Conservation (phyloP, 2,329 filamentous ascomycete species). For the Chaetomiaceae sp. region DNA sequence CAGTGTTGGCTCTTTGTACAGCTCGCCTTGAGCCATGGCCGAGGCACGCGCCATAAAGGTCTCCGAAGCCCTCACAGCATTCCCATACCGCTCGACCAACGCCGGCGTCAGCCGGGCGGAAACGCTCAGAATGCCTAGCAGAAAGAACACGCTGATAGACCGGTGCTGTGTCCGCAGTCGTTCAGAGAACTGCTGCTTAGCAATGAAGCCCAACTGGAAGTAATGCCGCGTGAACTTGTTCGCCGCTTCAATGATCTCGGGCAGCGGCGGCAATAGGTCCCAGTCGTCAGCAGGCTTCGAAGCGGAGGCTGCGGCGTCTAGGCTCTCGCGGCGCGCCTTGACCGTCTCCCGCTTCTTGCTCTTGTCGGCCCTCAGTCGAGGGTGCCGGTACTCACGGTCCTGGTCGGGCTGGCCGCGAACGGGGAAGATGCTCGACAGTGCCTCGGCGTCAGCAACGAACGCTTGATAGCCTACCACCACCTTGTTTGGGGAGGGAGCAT, state of each 20-base stretch:
- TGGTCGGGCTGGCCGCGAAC: conserved; percentile 46
- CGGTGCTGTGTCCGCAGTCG: conserved; percentile 41
- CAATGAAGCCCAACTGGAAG: conserved; percentile 55
- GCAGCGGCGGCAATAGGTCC: conserved; percentile 44
- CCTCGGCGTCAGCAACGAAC: conserved; percentile 14
- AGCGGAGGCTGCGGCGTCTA: conserved; percentile 25
- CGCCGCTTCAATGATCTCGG: conserved; percentile 46
- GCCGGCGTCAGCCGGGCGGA: conserved; percentile 49
- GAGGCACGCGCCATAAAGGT: conserved; percentile 48
- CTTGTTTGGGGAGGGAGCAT: not conserved
- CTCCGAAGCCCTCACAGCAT: conserved; percentile 46
- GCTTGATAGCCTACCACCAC: not conserved
- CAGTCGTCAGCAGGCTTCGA: conserved; percentile 36
- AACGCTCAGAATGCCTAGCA: conserved; percentile 50
- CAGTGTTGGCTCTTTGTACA: conserved; percentile 47
- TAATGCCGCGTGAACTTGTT: conserved; percentile 49
- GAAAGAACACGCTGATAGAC: conserved; percentile 48
- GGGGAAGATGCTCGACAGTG: conserved; percentile 41
- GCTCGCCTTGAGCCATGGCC: conserved; percentile 40
- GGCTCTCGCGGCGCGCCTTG: conserved; percentile 32
- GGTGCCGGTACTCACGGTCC: conserved; percentile 52
- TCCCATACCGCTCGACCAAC: conserved; percentile 43
- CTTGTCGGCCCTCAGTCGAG: conserved; percentile 45
- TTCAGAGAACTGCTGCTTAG: conserved; percentile 44
- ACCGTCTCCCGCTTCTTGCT: conserved; percentile 34